phyloP scores from a whole-genome alignment of 164 flowering plant genomes.

The Vitis amurensis region DNA sequence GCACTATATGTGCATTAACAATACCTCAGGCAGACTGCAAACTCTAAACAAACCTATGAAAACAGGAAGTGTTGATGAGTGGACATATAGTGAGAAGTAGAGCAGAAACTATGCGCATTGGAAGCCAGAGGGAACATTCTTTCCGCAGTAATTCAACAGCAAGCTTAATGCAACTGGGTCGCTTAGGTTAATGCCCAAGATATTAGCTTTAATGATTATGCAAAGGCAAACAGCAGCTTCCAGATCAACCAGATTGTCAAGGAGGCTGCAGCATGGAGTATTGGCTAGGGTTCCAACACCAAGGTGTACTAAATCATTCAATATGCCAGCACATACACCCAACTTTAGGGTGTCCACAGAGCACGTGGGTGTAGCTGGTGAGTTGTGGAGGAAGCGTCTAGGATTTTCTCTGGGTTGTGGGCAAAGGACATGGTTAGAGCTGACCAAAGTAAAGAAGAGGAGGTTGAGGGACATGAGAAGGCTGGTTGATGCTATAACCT shows the following conservation, averaged over 20 bases:
- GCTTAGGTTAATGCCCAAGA: constrained; percentile 26
- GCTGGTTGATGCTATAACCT: constrained; percentile 12
- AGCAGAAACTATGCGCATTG: constrained; percentile 17
- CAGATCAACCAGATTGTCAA: constrained; percentile 20
- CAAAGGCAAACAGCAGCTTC: constrained; percentile 41
- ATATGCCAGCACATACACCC: constrained; percentile 26
- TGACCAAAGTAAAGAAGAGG: constrained; percentile 27
- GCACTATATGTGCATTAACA: too few relatives aligned
- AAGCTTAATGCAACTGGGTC: constrained; percentile 28
- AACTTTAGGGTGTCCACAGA: constrained; percentile 29
- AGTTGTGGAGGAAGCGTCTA: constrained; percentile 3
- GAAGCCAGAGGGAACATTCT: constrained; percentile 18
- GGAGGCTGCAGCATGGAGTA: constrained; percentile 26
- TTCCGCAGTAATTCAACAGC: constrained; percentile 31
- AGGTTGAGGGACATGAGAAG: constrained; percentile 26
- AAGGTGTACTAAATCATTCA: constrained; percentile 18
- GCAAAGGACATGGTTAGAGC: constrained; percentile 13
- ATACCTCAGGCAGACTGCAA: too few relatives aligned
- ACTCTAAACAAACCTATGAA: too few relatives aligned
- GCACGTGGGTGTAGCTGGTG: constrained; percentile 16
- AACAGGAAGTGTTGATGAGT: too few relatives aligned
- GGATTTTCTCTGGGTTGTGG: constrained; percentile 13
- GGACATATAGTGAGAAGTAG: too few relatives aligned
- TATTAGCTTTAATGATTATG: constrained; percentile 27
- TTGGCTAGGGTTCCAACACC: constrained; percentile 23